phyloP scores from a whole-genome alignment of 805 yeast genomes.

The Phaffomyces thermotolerans region DNA sequence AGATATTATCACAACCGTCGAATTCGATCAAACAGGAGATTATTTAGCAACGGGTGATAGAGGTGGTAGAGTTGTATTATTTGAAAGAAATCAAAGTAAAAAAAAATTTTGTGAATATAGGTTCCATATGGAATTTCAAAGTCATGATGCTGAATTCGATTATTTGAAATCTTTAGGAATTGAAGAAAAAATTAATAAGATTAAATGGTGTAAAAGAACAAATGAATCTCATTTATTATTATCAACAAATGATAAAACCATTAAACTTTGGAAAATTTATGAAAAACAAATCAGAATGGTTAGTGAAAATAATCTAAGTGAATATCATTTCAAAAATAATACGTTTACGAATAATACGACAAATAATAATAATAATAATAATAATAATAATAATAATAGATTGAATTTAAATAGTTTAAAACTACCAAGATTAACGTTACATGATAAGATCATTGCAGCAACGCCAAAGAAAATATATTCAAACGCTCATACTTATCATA shows the following conservation, averaged over 20 bases:
- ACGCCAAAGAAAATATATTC: conserved; percentile 87
- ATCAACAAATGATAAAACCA: conserved; percentile 96
- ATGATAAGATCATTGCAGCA: conserved; percentile 92
- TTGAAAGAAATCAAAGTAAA: conserved; percentile 75
- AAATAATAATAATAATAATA: neutral
- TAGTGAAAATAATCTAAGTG: conserved; percentile 77
- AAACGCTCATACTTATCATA: conserved; percentile 97
- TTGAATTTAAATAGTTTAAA: conserved; percentile 43
- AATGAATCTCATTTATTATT: conserved; percentile 87
- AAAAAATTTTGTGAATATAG: conserved; percentile 84
- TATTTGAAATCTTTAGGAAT: conserved; percentile 92
- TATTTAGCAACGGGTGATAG: conserved; percentile 97
- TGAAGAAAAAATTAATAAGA: conserved; percentile 96
- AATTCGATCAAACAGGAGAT: conserved; percentile 91
- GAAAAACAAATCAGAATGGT: conserved; percentile 90
- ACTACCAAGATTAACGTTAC: conserved; percentile 84
- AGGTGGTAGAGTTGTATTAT: conserved; percentile 95
- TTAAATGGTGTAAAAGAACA: conserved; percentile 88
- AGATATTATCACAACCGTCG: conserved; percentile 94
- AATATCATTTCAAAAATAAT: conserved; percentile 20
- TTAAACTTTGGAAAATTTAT: conserved; percentile 92
- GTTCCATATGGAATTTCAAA: conserved; percentile 93
- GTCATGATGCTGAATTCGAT: conserved; percentile 98
- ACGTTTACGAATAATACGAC: neutral
- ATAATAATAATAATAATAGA: conserved; percentile 11